Base-by-base conservation (phyloP, 2,329 filamentous ascomycete species). In the Sclerotinia spermophila region DNA sequence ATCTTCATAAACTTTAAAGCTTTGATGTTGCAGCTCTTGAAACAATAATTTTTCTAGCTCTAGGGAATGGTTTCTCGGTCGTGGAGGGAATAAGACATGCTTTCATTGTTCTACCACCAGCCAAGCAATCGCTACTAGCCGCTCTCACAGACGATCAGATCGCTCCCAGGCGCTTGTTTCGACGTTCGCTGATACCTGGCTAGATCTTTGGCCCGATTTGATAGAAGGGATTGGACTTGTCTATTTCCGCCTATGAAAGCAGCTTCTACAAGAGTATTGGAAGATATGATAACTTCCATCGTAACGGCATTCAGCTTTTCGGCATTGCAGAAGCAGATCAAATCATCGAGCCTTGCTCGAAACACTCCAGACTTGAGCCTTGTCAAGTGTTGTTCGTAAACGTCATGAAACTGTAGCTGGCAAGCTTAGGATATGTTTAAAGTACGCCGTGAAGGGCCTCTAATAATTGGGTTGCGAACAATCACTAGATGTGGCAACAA, bases 11-110 rank as follows among this genome's bases (percentile, higher is more conserved):
- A n/a, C n/a, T n/a, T n/a, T 56, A 56, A 17, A 38, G 13, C 27
- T 58, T 33, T 11, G 35, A 58, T 58, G 55, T 58, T 21, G 27
- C 27, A 33, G 55, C 4, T 33, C 55, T 30, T 30, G 35, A 42
- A 75, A 48, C n/a, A 73, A 69, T 73, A 24, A 71, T 71, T 64
- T 74, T 73, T 7, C 55, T 33, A 5, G 72, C 59, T 30, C 73
- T 71, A 17, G 51, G 42, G 45, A 76, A 73, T 33, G 70, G 67
- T 51, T 48, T 74, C 15, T 69, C 64, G 33, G 61, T 19, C 27
- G 11, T 33, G 2, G 42, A 53, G 44, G 75, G 70, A 45, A 74
- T 19, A 45, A 76, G 44, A 51, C 72, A 67, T 5, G 70, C 30
- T 56, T 59, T 71, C 27, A 19, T 11, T 56, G 75, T 48, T 45